Evolutionary conservation across 1,284 basidiomycete species (phyloP), one percentile per base, ranked within the genome.

Genomic region (Cryptococcus floricola): DNA sequence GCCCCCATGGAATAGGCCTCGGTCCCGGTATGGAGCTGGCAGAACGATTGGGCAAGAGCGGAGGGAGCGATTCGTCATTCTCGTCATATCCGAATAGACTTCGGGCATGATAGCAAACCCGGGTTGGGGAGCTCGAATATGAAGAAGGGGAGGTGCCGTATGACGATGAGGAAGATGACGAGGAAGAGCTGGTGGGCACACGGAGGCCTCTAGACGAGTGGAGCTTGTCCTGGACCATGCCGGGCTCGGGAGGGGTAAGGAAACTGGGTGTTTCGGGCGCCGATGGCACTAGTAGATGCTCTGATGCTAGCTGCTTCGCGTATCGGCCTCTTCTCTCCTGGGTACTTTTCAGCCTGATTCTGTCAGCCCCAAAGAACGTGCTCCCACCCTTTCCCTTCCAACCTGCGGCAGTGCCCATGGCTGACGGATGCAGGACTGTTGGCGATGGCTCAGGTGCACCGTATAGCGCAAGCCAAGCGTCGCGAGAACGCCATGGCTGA

Each of bases 401-500:
- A 5, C 53, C 57, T 1, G 48, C 57, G 25, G 39, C 25, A 39
- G 51, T 23, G 3, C 50, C 50, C 39, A 58, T 52, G 13, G 27
- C 45, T 7, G 52, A 41, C n/a, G 57, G 53, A 16, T 52, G 39
- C 28, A 54, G 39, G 0, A 39, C 31, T 25, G 18, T 39, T 16
- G 41, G 39, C 9, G 25, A 34, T 6, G 52, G 19, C 19, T 49
- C 25, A 42, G 49, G 19, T 3, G 41, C 13, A 9, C 53, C 13
- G 43, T 73, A 65, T 2, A 70, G 58, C 0, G 68, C 69, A 5
- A 55, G 48, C 70, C 70, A 73, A 2, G 64, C 63, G 23, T 69
- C 69, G 14, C 63, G 59, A 12, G 60, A 64, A 38, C 70, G 52
- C 70, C 69, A 73, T 16, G 70, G 70, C 57, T 73, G 69, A n/a